Conservation (phyloP, 1,139 yeast species). For the Blastobotrys illinoisensis region DNA sequence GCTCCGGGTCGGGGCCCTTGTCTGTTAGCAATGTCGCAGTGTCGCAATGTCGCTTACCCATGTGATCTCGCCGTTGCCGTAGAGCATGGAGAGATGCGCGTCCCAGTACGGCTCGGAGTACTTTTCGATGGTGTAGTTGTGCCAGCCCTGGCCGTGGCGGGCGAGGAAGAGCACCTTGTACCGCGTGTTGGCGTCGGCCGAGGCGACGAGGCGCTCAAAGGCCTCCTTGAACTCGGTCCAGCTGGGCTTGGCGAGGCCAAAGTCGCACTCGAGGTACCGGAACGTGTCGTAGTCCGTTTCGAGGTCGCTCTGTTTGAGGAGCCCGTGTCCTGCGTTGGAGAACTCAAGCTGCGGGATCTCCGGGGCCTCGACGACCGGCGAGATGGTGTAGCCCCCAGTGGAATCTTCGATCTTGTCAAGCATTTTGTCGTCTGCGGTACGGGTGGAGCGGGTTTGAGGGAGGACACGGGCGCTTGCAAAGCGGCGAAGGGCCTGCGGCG, state of each 20-base stretch:
- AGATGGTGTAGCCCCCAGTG: background rate
- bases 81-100: conserved; percentile 36
- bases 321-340: conserved; percentile 32
- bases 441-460: background rate
- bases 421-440: background rate
- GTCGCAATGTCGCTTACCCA: conserved; percentile 1
- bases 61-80: conserved; percentile 48
- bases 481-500: no score
- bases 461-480: no score
- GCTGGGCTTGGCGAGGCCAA: conserved; percentile 41
- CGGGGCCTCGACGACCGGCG: conserved; percentile 2
- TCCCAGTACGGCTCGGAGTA: conserved; percentile 59
- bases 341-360: conserved; percentile 9
- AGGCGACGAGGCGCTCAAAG: conserved; percentile 37
- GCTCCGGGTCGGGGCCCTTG: conserved; percentile 65
- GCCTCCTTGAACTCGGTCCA: conserved; percentile 43
- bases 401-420: background rate
- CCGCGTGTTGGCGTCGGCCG: conserved; percentile 34
- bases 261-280: conserved; percentile 43
- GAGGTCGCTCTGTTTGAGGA: conserved; percentile 47
- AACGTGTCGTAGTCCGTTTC: conserved; percentile 46
- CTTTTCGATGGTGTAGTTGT: conserved; percentile 54
- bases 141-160: conserved; percentile 77
- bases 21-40: conserved; percentile 13
- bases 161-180: conserved; percentile 60